A percentile compares a stretch with the other conserved stretches of the same genome.
phyloP scores from a whole-genome alignment of 176 grass and related monocot genomes.

The Carex parvula region DNA sequence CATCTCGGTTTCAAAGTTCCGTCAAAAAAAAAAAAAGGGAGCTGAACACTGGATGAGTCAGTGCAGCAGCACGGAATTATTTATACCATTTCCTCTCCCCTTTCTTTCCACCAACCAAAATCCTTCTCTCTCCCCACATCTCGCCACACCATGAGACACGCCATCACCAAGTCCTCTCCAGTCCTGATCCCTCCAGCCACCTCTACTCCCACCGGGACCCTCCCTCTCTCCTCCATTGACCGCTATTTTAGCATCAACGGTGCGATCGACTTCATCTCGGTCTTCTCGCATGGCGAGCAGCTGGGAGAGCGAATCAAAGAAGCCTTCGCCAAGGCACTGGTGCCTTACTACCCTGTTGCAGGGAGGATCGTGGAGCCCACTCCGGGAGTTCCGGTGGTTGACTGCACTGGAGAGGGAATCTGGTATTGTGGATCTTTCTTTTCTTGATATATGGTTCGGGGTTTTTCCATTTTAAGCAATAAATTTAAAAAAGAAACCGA shows the following conservation, averaged over 20 bases:
- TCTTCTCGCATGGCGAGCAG: constrained; percentile 21
- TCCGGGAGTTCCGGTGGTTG: constrained; percentile 12
- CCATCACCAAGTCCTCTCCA: constrained; percentile 30
- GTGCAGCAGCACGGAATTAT: too few species aligned
- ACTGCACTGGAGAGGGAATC: constrained; percentile 35
- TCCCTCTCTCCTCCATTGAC: constrained; percentile 47
- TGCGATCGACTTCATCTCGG: constrained; percentile 33
- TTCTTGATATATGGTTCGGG: too few species aligned
- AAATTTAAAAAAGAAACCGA: too few species aligned
- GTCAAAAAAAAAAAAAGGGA: too few species aligned
- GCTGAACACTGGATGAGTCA: too few species aligned
- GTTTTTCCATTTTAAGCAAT: too few species aligned
- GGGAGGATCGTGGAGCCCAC: constrained; percentile 22
- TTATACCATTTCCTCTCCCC: too few species aligned
- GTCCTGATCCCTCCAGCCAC: constrained; percentile 23
- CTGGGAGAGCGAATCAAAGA: neutral
- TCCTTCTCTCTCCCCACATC: neutral
- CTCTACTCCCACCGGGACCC: constrained; percentile 14
- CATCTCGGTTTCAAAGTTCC: too few species aligned
- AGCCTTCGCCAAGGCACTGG: constrained; percentile 34
- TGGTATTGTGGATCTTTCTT: constrained; percentile 5
- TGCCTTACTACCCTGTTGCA: constrained; percentile 39
- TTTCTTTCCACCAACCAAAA: neutral
- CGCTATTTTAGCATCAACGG: neutral
- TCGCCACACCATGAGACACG: constrained; percentile 1